Evolutionary conservation across 768 basidiomycete genomes (phyloP).

Genomic region (Boletus sensibilis): DNA sequence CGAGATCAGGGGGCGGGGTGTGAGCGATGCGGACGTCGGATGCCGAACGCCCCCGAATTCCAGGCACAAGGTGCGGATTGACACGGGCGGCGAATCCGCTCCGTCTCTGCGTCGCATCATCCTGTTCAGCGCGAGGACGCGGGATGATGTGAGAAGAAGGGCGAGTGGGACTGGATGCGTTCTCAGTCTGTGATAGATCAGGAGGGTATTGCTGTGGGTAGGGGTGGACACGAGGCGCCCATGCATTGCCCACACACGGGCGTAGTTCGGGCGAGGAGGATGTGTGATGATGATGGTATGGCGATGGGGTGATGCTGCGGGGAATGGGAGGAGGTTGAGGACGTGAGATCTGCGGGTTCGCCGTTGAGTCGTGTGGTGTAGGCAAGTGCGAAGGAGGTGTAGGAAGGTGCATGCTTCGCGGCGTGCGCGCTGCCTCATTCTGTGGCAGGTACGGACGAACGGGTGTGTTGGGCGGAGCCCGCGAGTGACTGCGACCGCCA

Average conservation of each 20-base stretch:
- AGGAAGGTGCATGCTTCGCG: constrained; percentile 22
- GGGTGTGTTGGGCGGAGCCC: not conserved
- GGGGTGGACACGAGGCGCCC: constrained; percentile 24
- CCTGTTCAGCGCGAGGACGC: constrained; percentile 15
- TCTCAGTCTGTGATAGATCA: constrained; percentile 7
- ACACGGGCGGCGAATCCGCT: constrained; percentile 16
- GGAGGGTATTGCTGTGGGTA: constrained; percentile 8
- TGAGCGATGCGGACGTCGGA: constrained; percentile 21
- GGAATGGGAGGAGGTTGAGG: constrained; percentile 7
- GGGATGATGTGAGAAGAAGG: constrained; percentile 12
- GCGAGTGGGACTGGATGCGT: not conserved
- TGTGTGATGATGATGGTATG: constrained; percentile 22
- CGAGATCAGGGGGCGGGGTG: constrained; percentile 29
- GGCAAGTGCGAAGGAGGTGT: not conserved
- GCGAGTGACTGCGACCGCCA: not conserved
- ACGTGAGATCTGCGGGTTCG: not conserved
- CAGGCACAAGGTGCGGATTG: constrained; percentile 8
- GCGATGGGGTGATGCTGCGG: constrained; percentile 8
- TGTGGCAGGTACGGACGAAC: not conserved
- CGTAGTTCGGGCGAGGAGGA: constrained; percentile 25
- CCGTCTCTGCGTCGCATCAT: constrained; percentile 8
- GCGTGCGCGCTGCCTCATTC: constrained; percentile 8
- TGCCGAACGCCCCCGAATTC: constrained; percentile 21
- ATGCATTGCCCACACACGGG: constrained; percentile 20
- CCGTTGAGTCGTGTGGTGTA: constrained; percentile 4